Evolutionary conservation across 2,329 filamentous ascomycete genomes (phyloP), one percentile per base, ranked within the genome.

Genomic region (Ophiostoma sp.): DNA sequence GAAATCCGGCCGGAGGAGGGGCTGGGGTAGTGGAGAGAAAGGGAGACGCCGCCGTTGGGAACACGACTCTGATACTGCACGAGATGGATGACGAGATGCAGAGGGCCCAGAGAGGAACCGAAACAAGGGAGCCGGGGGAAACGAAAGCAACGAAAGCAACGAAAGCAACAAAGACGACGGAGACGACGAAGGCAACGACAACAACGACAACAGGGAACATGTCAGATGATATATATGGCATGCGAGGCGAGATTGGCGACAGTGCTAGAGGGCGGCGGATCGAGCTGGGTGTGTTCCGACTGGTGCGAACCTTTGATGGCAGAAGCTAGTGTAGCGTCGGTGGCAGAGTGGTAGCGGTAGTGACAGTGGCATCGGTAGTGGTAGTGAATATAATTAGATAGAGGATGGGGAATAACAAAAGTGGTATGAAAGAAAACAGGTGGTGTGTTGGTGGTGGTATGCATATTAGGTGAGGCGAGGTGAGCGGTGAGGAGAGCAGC

Each of bases 211-310:
- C 58, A 62, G 58, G 58, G 58, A 27, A 27, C 27, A 27, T 27
- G 27, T 62, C 58, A 62, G 58, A 41, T 62, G 36, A 7, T 36
- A 62, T n/a, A 36, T 27, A 62, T 62, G 16, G 16, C 12, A 62
- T 41, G 58, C 58, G 58, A 62, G 58, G 58, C 38, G 58, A 62
- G 58, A 62, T 62, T 62, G 58, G 58, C 58, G 58, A 62, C 58
- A 62, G 14, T 60, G 14, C 27, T 62, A 27, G 58, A 62, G 58
- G 58, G 40, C 36, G 58, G 58, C 58, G 36, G 58, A 36, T 62
- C 36, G 58, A 62, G 12, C 58, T 16, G 58, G 58, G 58, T 4
- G 5, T 62, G 58, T 62, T 62, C 58, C 58, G 58, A 36, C 40
- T 62, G 58, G 58, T 62, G 36, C 58, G 58, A 62, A 62, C 36